Percentiles rank a stretch among this genome's conserved stretches.
Conservation (phyloP, 1,284 basidiomycete species). For the Polyporus tsugae region DNA sequence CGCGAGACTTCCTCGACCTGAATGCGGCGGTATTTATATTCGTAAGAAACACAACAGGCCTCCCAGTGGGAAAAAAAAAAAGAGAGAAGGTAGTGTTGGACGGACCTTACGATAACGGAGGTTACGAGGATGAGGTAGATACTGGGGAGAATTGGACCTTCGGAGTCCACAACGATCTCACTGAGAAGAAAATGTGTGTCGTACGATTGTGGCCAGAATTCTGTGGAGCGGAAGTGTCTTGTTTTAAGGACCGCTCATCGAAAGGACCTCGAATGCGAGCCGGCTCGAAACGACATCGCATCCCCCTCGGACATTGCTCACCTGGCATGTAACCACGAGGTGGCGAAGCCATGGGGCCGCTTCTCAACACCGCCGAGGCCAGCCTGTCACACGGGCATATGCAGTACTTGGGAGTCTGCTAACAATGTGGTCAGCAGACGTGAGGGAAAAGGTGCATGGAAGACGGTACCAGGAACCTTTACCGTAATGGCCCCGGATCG, state of each 20-base stretch:
- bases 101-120: constrained; percentile 13
- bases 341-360: constrained; percentile 7
- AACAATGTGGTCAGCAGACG: not conserved
- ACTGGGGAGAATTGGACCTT: constrained; percentile 20
- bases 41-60: constrained; percentile 4
- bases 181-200: not conserved
- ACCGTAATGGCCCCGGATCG: not conserved
- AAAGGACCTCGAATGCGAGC: constrained; percentile 5
- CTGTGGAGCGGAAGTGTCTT: constrained; percentile 10
- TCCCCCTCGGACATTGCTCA: constrained; percentile 19
- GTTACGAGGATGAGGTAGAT: constrained; percentile 28
- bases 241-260: constrained; percentile 9
- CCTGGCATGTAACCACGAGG: constrained; percentile 28
- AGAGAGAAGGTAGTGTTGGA: constrained; percentile 10
- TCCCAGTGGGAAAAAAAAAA: constrained; percentile 16
- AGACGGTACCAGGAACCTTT: not conserved
- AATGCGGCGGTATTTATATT: not conserved
- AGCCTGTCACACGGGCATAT: constrained; percentile 25
- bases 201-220: not conserved
- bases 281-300: constrained; percentile 16
- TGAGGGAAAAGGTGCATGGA: constrained; percentile 7
- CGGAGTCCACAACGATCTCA: constrained; percentile 7
- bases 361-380: constrained; percentile 21
- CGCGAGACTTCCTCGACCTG: not conserved
- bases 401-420: constrained; percentile 8